Conservation (phyloP, 495 filamentous ascomycete species). For the Aspergillus steynii region DNA sequence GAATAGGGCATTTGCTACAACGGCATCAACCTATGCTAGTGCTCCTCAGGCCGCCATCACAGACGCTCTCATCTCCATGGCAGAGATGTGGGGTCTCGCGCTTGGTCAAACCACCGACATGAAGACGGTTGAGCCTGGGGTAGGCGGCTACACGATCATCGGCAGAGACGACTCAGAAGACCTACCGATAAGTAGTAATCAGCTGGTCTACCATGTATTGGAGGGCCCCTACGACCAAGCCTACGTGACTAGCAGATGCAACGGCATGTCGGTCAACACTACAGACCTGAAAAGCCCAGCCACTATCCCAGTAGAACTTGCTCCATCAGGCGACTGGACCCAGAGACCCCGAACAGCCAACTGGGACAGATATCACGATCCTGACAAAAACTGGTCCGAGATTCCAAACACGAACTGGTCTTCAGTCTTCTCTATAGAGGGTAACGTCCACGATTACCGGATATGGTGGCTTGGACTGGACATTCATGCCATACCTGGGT, state of each 20-base stretch:
- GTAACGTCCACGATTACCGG: not conserved
- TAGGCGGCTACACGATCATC: not conserved
- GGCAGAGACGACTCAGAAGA: not conserved
- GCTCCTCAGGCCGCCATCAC: not conserved
- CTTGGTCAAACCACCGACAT: not conserved
- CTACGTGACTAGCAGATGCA: not conserved
- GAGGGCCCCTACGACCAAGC: not conserved
- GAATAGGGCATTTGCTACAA: not conserved
- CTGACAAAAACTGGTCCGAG: not conserved
- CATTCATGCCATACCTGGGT: not conserved
- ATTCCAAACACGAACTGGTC: slow-evolving; percentile 1
- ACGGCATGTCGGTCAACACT: not conserved
- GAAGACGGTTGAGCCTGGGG: not conserved
- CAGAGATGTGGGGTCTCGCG: not conserved
- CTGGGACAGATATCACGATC: not conserved
- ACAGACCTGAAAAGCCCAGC: not conserved
- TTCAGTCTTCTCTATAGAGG: not conserved
- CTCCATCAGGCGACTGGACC: not conserved
- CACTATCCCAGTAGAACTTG: not conserved
- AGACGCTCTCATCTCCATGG: slow-evolving; percentile 1
- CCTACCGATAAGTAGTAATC: not conserved
- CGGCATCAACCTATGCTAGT: not conserved
- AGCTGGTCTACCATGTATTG: not conserved
- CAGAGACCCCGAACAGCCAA: not conserved
- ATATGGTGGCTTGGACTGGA: not conserved